Base-by-base conservation (phyloP, 352 stramenopile genomes). In the Globisporangium solare region DNA sequence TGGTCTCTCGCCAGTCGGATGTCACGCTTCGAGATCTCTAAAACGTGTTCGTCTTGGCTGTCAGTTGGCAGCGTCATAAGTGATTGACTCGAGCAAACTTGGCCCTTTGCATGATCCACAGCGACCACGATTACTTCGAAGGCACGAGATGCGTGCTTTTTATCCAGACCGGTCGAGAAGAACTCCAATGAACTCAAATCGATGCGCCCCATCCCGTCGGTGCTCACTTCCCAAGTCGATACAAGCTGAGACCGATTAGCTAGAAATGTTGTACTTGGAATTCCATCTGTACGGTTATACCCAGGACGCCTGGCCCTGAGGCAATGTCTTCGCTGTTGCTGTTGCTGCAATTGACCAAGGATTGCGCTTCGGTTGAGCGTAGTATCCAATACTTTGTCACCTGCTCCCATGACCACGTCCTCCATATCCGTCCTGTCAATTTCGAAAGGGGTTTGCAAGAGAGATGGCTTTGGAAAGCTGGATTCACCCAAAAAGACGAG, bases 371-470 rank as follows among this genome's bases (percentile, higher is more conserved):
- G 11, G 3, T 27, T 22, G 46, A n/a, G 20, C 24, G 46, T 3
- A 51, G 20, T 51, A 22, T 32, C 70, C 17, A 54, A 64, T 7
- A 79, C 60, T 20, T 75, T 68, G 17, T 81, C 74, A 11, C 67
- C 69, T 4, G 60, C 58, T 58, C 67, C 51, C 41, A 79, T 63
- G 8, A 58, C 58, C 20, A 81, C 50, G 22, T 73, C 74, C 54
- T 84, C 74, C 71, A 84, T 79, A 17, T 79, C 63, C 12, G 68
- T 83, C 10, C 72, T 48, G 18, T 70, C 61, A 18, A 76, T 51
- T 46, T 83, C 63, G n/a, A 59, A 52, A 7, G 79, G 82, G 43
- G 71, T 86, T 47, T 89, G 66, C 22, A 90, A 48, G 3, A 87
- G 56, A 5, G 75, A 73, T 4, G 79, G 79, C 13, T 69, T 74